phyloP scores from a whole-genome alignment of 805 yeast species.

The Starmerella davenportii region DNA sequence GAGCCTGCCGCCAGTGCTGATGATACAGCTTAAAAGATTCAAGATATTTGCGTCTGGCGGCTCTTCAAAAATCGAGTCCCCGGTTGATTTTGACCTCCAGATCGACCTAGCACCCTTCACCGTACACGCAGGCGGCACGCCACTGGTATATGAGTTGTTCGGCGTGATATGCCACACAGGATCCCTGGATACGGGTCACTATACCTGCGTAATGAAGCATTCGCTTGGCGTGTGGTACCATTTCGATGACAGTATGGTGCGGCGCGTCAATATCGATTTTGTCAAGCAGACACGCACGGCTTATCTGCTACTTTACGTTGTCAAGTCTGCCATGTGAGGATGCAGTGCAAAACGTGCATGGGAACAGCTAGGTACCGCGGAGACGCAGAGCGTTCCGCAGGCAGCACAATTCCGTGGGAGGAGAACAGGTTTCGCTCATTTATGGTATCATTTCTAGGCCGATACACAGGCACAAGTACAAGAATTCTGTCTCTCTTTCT shows the following conservation, averaged over 20 bases:
- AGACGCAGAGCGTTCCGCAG: too few species aligned
- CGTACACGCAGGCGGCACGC: conserved; percentile 2
- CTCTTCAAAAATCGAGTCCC: conserved; percentile 53
- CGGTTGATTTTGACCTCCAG: conserved; percentile 52
- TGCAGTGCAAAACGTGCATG: background rate
- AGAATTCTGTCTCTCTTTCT: too few species aligned
- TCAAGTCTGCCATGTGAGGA: conserved; percentile 15
- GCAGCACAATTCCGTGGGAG: too few species aligned
- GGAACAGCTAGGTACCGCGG: too few species aligned
- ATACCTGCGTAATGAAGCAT: conserved; percentile 54
- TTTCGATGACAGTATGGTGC: conserved; percentile 76
- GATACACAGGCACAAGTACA: too few species aligned
- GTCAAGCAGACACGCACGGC: conserved; percentile 52
- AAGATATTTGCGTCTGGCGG: conserved; percentile 34
- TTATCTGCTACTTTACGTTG: conserved; percentile 41
- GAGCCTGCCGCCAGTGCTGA: conserved; percentile 56
- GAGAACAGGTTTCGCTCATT: too few species aligned
- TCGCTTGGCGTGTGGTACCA: conserved; percentile 45
- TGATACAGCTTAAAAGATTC: conserved; percentile 65
- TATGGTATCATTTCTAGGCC: too few species aligned
- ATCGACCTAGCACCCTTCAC: conserved; percentile 52
- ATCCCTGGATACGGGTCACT: conserved; percentile 89
- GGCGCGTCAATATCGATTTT: conserved; percentile 42
- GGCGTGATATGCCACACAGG: conserved; percentile 85
- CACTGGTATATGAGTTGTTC: conserved; percentile 56